Percentiles rank a stretch among this genome's conserved stretches.
These are phyloP conservation scores for Ceratopteris richardii DNA, from an alignment of 75 land plant species.

Conservation along the genomic window DNA sequence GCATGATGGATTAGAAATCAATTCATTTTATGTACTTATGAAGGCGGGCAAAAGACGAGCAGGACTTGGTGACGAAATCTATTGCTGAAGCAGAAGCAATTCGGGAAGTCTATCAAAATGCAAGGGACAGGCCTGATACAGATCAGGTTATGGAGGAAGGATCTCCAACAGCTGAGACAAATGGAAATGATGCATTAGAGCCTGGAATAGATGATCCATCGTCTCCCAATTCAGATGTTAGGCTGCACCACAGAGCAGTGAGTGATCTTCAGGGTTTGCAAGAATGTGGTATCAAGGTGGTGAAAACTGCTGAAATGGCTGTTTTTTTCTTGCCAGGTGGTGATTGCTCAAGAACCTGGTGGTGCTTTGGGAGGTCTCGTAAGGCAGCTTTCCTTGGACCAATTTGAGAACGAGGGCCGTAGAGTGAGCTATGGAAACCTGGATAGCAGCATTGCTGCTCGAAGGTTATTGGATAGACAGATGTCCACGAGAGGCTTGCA, in stretches of 20 bases:
- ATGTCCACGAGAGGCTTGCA: slow-evolving; percentile 72
- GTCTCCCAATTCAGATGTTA: slow-evolving; percentile 55
- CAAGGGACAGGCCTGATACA: slow-evolving; percentile 35
- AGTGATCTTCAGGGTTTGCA: slow-evolving; percentile 4
- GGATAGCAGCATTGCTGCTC: slow-evolving; percentile 46
- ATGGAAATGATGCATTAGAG: neutral
- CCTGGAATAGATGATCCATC: slow-evolving; percentile 17
- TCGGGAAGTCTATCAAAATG: slow-evolving; percentile 36
- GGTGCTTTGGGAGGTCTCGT: slow-evolving; percentile 76
- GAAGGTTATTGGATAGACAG: slow-evolving; percentile 48
- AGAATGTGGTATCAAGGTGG: neutral
- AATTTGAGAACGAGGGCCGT: slow-evolving; percentile 88
- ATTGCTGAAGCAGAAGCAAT: slow-evolving; percentile 87
- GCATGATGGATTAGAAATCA: neutral
- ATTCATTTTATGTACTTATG: neutral
- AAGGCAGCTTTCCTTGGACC: slow-evolving; percentile 80
- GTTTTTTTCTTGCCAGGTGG: slow-evolving; percentile 59
- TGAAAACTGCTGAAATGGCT: neutral
- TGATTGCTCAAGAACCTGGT: slow-evolving; percentile 76
- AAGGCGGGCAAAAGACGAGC: slow-evolving; percentile 42
- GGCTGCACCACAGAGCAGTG: slow-evolving; percentile 82
- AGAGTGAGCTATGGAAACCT: slow-evolving; percentile 50
- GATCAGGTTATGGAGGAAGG: slow-evolving; percentile 23
- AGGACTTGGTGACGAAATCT: slow-evolving; percentile 58
- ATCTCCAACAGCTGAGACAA: too few species aligned